A percentile compares a stretch with the other conserved stretches of the same genome.
Evolutionary conservation across 352 stramenopile species (phyloP).

Genomic region (Lagenidium sp.): DNA sequence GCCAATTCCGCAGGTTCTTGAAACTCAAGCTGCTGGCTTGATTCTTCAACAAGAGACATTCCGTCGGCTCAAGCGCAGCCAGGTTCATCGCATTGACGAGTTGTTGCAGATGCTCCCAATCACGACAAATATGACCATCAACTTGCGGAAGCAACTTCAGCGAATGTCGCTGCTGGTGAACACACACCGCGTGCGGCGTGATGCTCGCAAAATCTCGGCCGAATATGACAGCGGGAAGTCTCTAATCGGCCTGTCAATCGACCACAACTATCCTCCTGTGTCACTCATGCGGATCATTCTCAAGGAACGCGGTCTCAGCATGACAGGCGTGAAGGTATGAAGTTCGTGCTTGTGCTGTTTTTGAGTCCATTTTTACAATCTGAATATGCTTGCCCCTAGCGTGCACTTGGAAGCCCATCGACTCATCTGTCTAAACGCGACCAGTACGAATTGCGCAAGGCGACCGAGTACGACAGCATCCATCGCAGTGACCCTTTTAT

Average conservation of each 20-base stretch:
- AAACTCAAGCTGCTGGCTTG: constrained; percentile 71
- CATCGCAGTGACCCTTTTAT: constrained; percentile 81
- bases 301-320: constrained; percentile 47
- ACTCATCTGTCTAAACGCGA: constrained; percentile 57
- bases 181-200: constrained; percentile 65
- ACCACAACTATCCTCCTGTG: constrained; percentile 77
- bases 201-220: constrained; percentile 40
- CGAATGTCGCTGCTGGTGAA: constrained; percentile 84
- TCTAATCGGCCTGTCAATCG: constrained; percentile 62
- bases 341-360: neutral
- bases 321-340: constrained; percentile 14
- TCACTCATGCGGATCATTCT: constrained; percentile 81
- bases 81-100: constrained; percentile 77
- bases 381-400: constrained; percentile 23
- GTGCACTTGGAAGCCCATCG: constrained; percentile 32
- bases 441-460: constrained; percentile 59
- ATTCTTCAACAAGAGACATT: constrained; percentile 83
- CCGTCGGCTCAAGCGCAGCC: constrained; percentile 67
- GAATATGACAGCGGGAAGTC: constrained; percentile 70
- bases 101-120: constrained; percentile 80
- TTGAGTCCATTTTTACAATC: neutral
- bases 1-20: constrained; percentile 71
- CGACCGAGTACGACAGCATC: constrained; percentile 71
- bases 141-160: constrained; percentile 77
- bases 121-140: constrained; percentile 83